phyloP scores from a whole-genome alignment of 192 early-diverging fungal genomes.

The Backusella parvicylindrica region DNA sequence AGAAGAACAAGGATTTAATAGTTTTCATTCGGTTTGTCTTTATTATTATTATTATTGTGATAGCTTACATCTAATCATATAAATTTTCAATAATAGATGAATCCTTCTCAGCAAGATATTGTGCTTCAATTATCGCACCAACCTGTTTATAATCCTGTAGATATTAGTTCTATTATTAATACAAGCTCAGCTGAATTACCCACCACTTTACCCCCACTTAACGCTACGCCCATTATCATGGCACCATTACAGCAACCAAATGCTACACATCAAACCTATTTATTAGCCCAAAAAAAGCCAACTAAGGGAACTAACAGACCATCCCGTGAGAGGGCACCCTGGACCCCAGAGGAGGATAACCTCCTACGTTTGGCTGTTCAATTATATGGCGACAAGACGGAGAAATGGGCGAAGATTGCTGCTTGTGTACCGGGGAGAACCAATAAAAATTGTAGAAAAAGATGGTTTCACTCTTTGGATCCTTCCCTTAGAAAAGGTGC shows the following conservation, averaged over 20 bases:
- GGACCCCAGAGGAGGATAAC: slow-evolving; percentile 80
- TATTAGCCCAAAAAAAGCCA: slow-evolving; percentile 7
- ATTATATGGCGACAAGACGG: slow-evolving; percentile 69
- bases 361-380: slow-evolving; percentile 69
- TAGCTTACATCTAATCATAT: not conserved
- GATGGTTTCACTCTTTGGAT: slow-evolving; percentile 80
- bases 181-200: slow-evolving; percentile 11
- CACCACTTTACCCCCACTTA: slow-evolving; percentile 18
- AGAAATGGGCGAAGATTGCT: slow-evolving; percentile 78
- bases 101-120: not conserved
- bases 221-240: slow-evolving; percentile 3
- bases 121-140: not conserved
- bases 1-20: not conserved
- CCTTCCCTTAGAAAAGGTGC: slow-evolving; percentile 71
- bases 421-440: slow-evolving; percentile 70
- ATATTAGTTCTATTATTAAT: slow-evolving; percentile 20
- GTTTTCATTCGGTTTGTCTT: slow-evolving; percentile 1
- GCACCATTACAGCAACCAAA: slow-evolving; percentile 11
- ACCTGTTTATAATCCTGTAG: slow-evolving; percentile 21
- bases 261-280: slow-evolving; percentile 4
- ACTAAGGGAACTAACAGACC: not conserved
- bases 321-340: slow-evolving; percentile 37
- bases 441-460: slow-evolving; percentile 81
- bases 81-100: not conserved
- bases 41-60: not conserved